These are phyloP conservation scores for Xerocomus brunneocitrinus DNA, from an alignment of 768 basidiomycete genomes.

Conservation along the genomic window DNA sequence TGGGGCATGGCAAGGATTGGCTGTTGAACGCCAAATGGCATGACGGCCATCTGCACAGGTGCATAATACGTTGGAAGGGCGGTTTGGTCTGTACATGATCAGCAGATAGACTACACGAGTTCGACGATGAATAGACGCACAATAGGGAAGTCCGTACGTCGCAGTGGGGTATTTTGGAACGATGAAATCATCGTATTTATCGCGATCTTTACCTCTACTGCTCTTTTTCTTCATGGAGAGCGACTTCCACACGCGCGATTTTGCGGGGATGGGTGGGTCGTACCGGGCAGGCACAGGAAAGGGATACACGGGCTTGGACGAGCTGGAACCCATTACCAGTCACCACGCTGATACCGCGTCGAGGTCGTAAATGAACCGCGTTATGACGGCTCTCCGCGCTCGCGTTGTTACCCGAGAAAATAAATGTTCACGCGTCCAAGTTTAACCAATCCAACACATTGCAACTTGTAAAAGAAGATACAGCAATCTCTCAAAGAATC, in stretches of 20 bases:
- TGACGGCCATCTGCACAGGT: conserved; percentile 22
- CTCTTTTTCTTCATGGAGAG: conserved; percentile 12
- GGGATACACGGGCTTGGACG: conserved; percentile 17
- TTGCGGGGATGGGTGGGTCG: conserved; percentile 2
- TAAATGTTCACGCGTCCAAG: background rate
- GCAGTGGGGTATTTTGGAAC: conserved; percentile 13
- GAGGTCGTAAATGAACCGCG: background rate
- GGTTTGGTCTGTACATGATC: conserved; percentile 21
- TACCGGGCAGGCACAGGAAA: conserved; percentile 17
- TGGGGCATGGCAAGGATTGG: conserved; percentile 27
- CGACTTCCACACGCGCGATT: conserved; percentile 17
- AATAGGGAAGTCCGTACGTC: conserved; percentile 19
- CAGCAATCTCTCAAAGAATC: conserved; percentile 5
- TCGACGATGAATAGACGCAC: conserved; percentile 13
- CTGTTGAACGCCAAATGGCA: conserved; percentile 24
- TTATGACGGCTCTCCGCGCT: background rate
- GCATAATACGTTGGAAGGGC: conserved; percentile 27
- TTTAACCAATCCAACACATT: background rate
- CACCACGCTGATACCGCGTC: background rate
- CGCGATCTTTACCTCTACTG: conserved; percentile 18
- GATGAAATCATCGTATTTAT: conserved; percentile 17
- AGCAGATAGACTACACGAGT: background rate
- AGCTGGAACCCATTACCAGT: conserved; percentile 20
- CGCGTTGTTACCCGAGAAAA: background rate
- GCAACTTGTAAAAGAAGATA: background rate